Evolutionary conservation across 768 basidiomycete species (phyloP).

Genomic region (Pilatotrama ljubarskyi): DNA sequence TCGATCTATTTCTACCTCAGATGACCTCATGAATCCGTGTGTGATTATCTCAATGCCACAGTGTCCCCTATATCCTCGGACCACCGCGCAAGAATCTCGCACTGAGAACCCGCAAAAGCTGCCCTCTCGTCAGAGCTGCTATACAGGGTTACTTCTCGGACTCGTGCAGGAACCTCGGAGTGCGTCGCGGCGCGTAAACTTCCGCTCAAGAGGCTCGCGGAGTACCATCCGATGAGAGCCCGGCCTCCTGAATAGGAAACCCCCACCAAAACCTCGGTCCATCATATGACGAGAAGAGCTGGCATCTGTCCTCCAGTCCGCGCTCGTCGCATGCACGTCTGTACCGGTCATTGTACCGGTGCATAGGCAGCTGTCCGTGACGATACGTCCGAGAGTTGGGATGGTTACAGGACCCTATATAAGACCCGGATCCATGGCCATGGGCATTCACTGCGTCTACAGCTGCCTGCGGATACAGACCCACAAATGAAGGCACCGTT

Average conservation of each 20-base stretch:
- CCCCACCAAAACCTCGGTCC: slow-evolving; percentile 6
- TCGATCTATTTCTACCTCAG: too few relatives aligned
- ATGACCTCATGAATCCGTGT: not conserved
- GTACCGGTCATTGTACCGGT: too few relatives aligned
- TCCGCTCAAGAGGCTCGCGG: not conserved
- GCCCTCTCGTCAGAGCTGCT: not conserved
- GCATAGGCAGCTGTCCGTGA: not conserved
- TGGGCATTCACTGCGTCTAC: not conserved
- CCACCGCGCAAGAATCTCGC: not conserved
- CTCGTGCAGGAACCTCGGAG: not conserved
- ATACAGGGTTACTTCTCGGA: not conserved
- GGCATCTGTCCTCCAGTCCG: not conserved
- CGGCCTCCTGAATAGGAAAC: not conserved
- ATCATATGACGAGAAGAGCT: slow-evolving; percentile 7
- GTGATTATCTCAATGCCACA: not conserved
- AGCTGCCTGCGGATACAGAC: not conserved
- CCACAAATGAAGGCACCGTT: slow-evolving; percentile 21
- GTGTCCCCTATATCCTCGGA: not conserved
- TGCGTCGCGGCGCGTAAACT: not conserved
- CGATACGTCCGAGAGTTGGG: too few relatives aligned
- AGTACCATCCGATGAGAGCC: slow-evolving; percentile 2
- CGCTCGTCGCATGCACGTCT: not conserved
- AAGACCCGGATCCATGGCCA: not conserved
- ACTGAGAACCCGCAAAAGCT: not conserved
- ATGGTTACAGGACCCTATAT: not conserved